These are phyloP conservation scores for Sporothrix brasiliensis DNA, from an alignment of 2,329 filamentous ascomycete species.

Conservation along the genomic window DNA sequence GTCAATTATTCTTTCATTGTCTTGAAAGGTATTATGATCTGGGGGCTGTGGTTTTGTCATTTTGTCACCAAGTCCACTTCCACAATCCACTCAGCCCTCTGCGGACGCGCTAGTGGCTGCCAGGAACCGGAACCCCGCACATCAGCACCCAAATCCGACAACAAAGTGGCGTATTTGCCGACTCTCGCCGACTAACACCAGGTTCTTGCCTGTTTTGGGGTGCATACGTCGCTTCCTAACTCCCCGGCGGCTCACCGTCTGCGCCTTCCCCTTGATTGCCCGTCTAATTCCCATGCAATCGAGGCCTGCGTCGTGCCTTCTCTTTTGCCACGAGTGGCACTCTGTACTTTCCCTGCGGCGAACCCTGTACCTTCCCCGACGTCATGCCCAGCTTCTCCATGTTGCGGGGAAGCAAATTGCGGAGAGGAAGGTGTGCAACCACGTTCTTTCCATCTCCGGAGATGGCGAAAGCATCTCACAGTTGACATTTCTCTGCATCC, in stretches of 20 bases:
- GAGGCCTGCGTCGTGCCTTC: conserved; percentile 1
- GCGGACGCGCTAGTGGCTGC: not conserved
- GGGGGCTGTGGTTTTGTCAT: no score
- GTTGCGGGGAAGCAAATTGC: not conserved
- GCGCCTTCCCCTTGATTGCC: not conserved
- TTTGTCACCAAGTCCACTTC: no score
- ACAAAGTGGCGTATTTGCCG: no score
- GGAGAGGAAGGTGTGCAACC: not conserved
- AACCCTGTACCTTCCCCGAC: not conserved
- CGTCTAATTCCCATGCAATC: conserved; percentile 18
- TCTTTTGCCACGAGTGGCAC: not conserved
- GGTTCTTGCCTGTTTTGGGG: not conserved
- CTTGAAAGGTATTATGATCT: no score
- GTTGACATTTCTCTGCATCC: not conserved
- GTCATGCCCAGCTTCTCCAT: not conserved
- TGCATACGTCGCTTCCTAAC: not conserved
- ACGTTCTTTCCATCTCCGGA: not conserved
- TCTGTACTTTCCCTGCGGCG: not conserved
- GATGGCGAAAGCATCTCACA: not conserved
- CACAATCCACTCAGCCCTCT: no score
- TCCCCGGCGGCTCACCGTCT: conserved; percentile 11
- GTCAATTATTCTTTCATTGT: no score
- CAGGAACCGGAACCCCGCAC: not conserved
- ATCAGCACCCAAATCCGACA: no score
- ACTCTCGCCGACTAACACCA: not conserved